Conservation (phyloP, 1,284 basidiomycete species). For the Cutaneotrichosporon sp. region DNA sequence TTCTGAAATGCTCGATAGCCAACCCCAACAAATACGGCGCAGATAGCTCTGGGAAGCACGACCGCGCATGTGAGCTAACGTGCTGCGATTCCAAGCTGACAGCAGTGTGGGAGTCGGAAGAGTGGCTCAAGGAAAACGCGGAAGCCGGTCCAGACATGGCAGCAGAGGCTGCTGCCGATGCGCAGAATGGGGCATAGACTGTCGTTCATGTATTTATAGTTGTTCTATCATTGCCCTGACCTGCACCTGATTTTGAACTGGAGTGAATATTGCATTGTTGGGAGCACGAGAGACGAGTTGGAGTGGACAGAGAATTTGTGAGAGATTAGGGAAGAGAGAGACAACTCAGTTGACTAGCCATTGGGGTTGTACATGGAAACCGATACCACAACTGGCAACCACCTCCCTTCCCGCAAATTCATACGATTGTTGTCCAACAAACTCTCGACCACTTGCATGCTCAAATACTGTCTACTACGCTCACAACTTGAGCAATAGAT, state of each 20-base stretch:
- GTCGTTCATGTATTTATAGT: conserved; percentile 13
- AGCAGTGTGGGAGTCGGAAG: conserved; percentile 46
- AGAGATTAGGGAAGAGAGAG: too few relatives aligned
- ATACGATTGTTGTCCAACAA: too few relatives aligned
- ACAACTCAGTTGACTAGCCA: too few relatives aligned
- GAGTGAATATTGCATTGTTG: too few relatives aligned
- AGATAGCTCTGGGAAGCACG: conserved; percentile 29
- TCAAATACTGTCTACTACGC: background rate
- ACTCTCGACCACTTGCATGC: background rate
- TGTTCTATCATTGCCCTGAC: too few relatives aligned
- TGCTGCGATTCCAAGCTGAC: conserved; percentile 2
- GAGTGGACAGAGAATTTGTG: too few relatives aligned
- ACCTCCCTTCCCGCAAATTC: too few relatives aligned
- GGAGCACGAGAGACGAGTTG: too few relatives aligned
- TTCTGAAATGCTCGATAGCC: conserved; percentile 46
- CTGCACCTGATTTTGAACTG: too few relatives aligned
- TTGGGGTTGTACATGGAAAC: too few relatives aligned
- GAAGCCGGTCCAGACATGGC: conserved; percentile 13
- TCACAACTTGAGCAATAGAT: conserved; percentile 6
- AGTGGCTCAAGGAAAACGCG: conserved; percentile 43
- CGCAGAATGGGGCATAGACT: conserved; percentile 20
- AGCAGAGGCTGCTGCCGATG: conserved; percentile 2
- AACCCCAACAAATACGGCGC: conserved; percentile 39
- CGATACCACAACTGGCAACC: too few relatives aligned
- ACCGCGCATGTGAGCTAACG: conserved; percentile 40